Conservation (phyloP, 345 rosid genomes). For the Geranium brycei region DNA sequence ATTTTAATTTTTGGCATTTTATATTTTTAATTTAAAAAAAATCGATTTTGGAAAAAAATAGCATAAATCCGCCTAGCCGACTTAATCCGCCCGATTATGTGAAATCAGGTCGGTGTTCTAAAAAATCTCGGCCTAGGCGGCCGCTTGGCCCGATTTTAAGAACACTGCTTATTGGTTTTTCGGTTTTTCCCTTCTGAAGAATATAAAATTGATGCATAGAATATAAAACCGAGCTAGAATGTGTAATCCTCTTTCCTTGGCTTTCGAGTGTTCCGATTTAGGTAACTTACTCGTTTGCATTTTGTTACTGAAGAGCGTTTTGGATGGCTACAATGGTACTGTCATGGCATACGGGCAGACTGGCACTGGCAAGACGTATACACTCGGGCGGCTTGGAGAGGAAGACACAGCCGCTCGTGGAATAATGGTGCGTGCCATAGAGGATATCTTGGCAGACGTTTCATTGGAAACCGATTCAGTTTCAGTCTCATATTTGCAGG, state of each 20-base stretch:
- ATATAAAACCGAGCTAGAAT: no score
- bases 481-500: constrained; percentile 89
- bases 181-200: no score
- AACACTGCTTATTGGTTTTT: no score
- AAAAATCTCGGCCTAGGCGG: no score
- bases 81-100: no score
- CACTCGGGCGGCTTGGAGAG: constrained; percentile 82
- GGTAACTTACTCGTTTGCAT: background rate
- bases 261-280: background rate
- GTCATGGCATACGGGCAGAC: constrained; percentile 99
- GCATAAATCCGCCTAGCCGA: no score
- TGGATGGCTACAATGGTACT: constrained; percentile 96
- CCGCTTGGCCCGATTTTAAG: no score
- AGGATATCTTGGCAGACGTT: constrained; percentile 66
- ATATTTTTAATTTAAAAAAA: no score
- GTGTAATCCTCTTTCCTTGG: background rate
- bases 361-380: constrained; percentile 95
- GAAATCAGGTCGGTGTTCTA: no score
- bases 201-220: no score
- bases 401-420: constrained; percentile 94
- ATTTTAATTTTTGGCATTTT: no score
- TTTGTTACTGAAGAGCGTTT: constrained; percentile 54
- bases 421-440: constrained; percentile 97
- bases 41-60: no score
- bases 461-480: constrained; percentile 67